These are phyloP conservation scores for Russula griseocarnosa DNA, from an alignment of 768 basidiomycete species.

Conservation along the genomic window DNA sequence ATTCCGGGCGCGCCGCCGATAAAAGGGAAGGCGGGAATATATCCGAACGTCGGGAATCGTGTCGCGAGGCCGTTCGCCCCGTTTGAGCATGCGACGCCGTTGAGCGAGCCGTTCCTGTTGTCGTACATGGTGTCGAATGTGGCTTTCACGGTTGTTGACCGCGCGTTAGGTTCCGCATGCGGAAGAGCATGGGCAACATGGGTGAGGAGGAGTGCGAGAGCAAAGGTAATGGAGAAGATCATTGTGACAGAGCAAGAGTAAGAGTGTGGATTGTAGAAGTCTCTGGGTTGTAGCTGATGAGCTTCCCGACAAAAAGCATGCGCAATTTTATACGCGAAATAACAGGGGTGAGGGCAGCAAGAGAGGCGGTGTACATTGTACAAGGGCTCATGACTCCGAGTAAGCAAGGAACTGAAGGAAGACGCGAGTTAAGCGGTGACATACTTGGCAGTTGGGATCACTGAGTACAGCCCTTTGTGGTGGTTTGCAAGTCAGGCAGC, in stretches of 20 bases:
- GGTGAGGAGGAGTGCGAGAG: slow-evolving; percentile 2
- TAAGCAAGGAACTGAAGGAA: too few species aligned
- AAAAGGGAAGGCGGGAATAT: slow-evolving; percentile 54
- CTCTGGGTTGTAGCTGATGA: not conserved
- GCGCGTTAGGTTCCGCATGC: too few species aligned
- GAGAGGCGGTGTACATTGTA: too few species aligned
- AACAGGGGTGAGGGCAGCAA: not conserved
- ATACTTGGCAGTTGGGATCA: too few species aligned
- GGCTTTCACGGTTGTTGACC: too few species aligned
- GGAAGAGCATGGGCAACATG: not conserved
- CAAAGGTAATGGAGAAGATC: not conserved
- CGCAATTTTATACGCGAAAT: slow-evolving; percentile 1
- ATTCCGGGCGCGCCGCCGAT: slow-evolving; percentile 56
- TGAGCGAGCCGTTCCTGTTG: slow-evolving; percentile 38
- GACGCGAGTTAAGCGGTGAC: too few species aligned
- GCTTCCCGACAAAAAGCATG: not conserved
- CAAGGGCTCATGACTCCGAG: too few species aligned
- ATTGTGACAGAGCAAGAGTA: not conserved
- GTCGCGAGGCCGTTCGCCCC: slow-evolving; percentile 50
- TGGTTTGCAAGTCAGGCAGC: too few species aligned
- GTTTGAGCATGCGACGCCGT: slow-evolving; percentile 47
- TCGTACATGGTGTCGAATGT: slow-evolving; percentile 52
- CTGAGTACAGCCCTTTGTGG: too few species aligned
- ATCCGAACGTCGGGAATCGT: slow-evolving; percentile 46
- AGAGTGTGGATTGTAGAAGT: not conserved